These are phyloP conservation scores for Oleoguttula mirabilis DNA, from an alignment of 495 filamentous ascomycete species.

Conservation along the genomic window DNA sequence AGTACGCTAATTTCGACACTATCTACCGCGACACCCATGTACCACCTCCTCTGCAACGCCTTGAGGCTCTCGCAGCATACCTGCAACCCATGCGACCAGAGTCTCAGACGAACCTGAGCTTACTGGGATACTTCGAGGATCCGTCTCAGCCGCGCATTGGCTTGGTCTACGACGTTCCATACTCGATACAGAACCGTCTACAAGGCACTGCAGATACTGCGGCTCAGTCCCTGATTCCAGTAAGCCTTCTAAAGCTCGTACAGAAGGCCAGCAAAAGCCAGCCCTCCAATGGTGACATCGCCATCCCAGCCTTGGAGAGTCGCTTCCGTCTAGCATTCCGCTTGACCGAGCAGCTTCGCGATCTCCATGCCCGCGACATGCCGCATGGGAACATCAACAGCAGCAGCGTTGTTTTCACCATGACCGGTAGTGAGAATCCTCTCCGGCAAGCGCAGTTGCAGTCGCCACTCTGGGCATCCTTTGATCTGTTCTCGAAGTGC, in stretches of 20 bases:
- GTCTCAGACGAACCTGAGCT: conserved; percentile 48
- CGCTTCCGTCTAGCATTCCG: conserved; percentile 76
- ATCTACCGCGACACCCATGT: conserved; percentile 53
- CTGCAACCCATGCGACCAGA: conserved; percentile 39
- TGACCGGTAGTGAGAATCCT: conserved; percentile 2
- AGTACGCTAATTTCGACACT: conserved; percentile 53
- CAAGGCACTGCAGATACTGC: conserved; percentile 24
- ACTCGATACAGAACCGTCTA: conserved; percentile 36
- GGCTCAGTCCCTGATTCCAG: conserved; percentile 33
- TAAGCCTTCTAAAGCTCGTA: conserved; percentile 45
- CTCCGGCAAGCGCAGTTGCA: conserved; percentile 48
- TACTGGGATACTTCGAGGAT: conserved; percentile 80
- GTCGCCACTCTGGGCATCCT: conserved; percentile 65
- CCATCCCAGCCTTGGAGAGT: conserved; percentile 51
- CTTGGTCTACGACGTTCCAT: conserved; percentile 71
- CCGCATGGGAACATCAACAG: conserved; percentile 72
- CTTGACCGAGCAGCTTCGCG: conserved; percentile 60
- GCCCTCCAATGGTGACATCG: conserved; percentile 33
- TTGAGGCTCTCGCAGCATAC: conserved; percentile 48
- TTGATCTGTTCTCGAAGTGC: conserved; percentile 66
- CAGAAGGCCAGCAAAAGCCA: conserved; percentile 34
- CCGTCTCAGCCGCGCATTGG: conserved; percentile 63
- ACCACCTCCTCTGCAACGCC: conserved; percentile 48
- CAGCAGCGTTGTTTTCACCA: conserved; percentile 60
- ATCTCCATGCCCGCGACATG: conserved; percentile 61